Base-by-base conservation (phyloP, 2,329 filamentous ascomycete species). In the Exserohilum rostratum region DNA sequence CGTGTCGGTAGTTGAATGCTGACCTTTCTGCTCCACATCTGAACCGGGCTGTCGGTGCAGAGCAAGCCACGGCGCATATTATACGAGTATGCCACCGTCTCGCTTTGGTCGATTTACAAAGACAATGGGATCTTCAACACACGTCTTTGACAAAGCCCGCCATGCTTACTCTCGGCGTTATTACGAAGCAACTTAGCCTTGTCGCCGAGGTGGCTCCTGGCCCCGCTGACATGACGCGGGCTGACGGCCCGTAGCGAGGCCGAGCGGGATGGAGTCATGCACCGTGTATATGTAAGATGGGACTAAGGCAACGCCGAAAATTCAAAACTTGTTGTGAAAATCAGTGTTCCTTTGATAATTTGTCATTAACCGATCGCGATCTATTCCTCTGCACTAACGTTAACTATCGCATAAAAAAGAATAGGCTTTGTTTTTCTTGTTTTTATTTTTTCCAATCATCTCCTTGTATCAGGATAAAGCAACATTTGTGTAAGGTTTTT, bases 1-100 rank as follows among this genome's bases (percentile, higher is more conserved):
- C 35, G 22, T 30, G 40, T 53, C 50, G 31, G 56, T 51, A 51
- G 61, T 56, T 12, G 34, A 45, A 40, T 20, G 58, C 60, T 63
- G 58, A 55, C 50, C 42, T 31, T 38, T 42, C 55, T 44, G n/a
- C 44, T 35, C 53, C 31, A 46, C 34, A 30, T 44, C 7, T 40
- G 29, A 15, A 46, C 47, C 46, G 22, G 25, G 18, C 34, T 25
- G 22, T 25, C 35, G 52, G 40, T 30, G 27, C 17, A 45, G n/a
- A 39, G 30, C 34, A 55, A 55, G 52, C 52, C 40, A 55, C 40
- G 29, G 52, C 52, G 46, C 20, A 22, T 55, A 55, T 38, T 37
- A 22, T 50, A 38, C 31, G 42, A 48, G 17, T 18, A 33, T 33
- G 34, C 17, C 25, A 30, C 40, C 15, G 39, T 42, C 30, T n/a